Evolutionary conservation across 495 filamentous ascomycete genomes (phyloP).

Genomic region (Chaetomium tenue): DNA sequence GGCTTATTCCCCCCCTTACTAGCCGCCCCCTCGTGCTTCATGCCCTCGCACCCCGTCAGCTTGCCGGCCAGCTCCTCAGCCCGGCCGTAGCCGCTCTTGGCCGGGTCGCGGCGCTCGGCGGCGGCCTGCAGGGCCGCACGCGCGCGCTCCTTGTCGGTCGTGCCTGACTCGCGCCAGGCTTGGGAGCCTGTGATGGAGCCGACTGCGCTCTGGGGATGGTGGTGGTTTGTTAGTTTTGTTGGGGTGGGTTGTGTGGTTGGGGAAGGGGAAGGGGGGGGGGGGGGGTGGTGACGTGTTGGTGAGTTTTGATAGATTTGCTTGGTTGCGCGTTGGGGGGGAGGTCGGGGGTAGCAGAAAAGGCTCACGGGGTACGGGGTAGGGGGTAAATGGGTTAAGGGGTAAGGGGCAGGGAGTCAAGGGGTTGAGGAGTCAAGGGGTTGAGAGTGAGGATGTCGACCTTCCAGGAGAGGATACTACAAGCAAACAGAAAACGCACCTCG

Average conservation of each 20-base stretch:
- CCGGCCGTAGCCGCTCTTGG: conserved; percentile 42
- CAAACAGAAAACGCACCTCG: conserved; percentile 35
- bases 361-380: not conserved
- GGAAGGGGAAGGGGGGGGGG: not conserved
- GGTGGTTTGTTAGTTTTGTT: not conserved
- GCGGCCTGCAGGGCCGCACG: conserved; percentile 44
- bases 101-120: conserved; percentile 41
- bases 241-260: not conserved
- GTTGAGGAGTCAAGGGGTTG: too few relatives aligned
- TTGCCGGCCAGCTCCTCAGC: conserved; percentile 46
- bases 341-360: too few relatives aligned
- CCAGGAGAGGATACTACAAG: too few relatives aligned
- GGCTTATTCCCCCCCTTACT: conserved; percentile 24
- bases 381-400: not conserved
- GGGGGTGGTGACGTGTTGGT: not conserved
- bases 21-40: conserved; percentile 45
- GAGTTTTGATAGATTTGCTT: too few relatives aligned
- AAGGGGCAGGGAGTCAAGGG: too few relatives aligned
- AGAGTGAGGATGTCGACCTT: too few relatives aligned
- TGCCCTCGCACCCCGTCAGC: conserved; percentile 48
- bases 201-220: conserved; percentile 35
- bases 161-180: conserved; percentile 45
- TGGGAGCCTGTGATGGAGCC: conserved; percentile 46
- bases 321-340: too few relatives aligned
- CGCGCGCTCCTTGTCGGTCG: conserved; percentile 48